Conservation (phyloP, 2,329 filamentous ascomycete genomes). For the Verticillium alfalfae region DNA sequence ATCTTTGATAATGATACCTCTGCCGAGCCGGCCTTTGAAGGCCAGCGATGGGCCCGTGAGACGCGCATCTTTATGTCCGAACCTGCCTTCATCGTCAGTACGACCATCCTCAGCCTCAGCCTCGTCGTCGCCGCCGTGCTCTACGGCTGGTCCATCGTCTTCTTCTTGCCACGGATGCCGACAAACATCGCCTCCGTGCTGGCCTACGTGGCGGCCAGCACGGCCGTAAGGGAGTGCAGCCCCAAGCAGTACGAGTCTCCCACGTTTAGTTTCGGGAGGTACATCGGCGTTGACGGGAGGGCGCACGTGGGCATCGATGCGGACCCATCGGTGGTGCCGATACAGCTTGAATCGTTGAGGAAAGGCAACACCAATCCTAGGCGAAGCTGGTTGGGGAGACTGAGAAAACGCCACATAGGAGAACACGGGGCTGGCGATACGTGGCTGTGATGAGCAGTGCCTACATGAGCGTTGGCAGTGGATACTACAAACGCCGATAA, state of each 20-base stretch:
- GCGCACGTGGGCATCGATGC: slow-evolving; percentile 46
- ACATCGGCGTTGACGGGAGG: slow-evolving; percentile 38
- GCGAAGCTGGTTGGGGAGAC: background rate
- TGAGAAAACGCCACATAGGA: background rate
- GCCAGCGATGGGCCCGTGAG: slow-evolving; percentile 11
- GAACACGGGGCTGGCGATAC: slow-evolving; percentile 1
- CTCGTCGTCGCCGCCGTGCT: slow-evolving; percentile 32
- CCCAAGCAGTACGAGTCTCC: background rate
- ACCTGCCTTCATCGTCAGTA: slow-evolving; percentile 36
- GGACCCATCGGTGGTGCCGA: slow-evolving; percentile 32
- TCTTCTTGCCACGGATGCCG: slow-evolving; percentile 44
- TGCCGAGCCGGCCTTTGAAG: no score
- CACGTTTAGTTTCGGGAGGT: slow-evolving; percentile 44
- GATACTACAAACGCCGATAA: no score
- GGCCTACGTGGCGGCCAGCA: slow-evolving; percentile 40
- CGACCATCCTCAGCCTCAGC: slow-evolving; percentile 31
- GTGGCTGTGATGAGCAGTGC: slow-evolving; percentile 3
- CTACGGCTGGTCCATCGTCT: slow-evolving; percentile 32
- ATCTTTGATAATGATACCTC: slow-evolving; percentile 23
- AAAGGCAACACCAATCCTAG: slow-evolving; percentile 4
- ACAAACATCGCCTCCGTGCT: slow-evolving; percentile 42
- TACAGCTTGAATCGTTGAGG: slow-evolving; percentile 8
- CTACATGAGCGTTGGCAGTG: no score
- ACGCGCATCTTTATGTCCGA: slow-evolving; percentile 42
- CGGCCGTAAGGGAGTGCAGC: slow-evolving; percentile 23